Evolutionary conservation across 495 filamentous ascomycete species (phyloP).

Genomic region (Articulospora tetracladia): DNA sequence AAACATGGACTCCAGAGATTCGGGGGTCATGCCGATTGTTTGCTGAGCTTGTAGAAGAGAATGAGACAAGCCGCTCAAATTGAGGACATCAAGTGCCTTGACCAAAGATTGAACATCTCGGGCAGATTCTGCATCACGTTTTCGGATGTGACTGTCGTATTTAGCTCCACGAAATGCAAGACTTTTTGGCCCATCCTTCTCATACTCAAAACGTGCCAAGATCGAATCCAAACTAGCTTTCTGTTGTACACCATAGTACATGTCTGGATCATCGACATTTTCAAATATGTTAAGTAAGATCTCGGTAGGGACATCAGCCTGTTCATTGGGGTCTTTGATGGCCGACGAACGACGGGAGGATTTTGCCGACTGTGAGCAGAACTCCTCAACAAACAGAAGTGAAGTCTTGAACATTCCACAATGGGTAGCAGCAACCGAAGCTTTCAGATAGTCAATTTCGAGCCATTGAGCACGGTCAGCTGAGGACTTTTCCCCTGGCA

Average conservation of each 20-base stretch:
- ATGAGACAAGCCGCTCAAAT: slow-evolving; percentile 68
- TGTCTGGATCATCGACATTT: slow-evolving; percentile 90
- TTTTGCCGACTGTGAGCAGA: slow-evolving; percentile 47
- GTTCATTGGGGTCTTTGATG: slow-evolving; percentile 44
- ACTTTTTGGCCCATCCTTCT: slow-evolving; percentile 81
- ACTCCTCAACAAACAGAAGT: slow-evolving; percentile 76
- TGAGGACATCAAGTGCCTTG: slow-evolving; percentile 59
- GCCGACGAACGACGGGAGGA: slow-evolving; percentile 65
- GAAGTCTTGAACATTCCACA: slow-evolving; percentile 88
- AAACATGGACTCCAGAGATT: slow-evolving; percentile 66
- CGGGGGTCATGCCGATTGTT: slow-evolving; percentile 47
- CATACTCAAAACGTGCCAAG: slow-evolving; percentile 83
- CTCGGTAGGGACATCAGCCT: slow-evolving; percentile 42
- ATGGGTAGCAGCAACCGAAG: slow-evolving; percentile 68
- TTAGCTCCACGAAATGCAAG: slow-evolving; percentile 89
- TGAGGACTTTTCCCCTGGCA: slow-evolving; percentile 69
- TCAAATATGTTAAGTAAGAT: slow-evolving; percentile 78
- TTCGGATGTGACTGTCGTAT: slow-evolving; percentile 77
- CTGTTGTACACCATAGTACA: slow-evolving; percentile 91
- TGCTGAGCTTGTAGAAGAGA: slow-evolving; percentile 64
- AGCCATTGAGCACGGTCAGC: slow-evolving; percentile 82
- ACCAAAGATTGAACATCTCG: slow-evolving; percentile 51
- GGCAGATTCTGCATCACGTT: slow-evolving; percentile 32
- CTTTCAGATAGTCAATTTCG: slow-evolving; percentile 70
- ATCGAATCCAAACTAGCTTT: slow-evolving; percentile 69